These are phyloP conservation scores for Gossypium mustelinum DNA, from an alignment of 345 rosid species.

Conservation along the genomic window DNA sequence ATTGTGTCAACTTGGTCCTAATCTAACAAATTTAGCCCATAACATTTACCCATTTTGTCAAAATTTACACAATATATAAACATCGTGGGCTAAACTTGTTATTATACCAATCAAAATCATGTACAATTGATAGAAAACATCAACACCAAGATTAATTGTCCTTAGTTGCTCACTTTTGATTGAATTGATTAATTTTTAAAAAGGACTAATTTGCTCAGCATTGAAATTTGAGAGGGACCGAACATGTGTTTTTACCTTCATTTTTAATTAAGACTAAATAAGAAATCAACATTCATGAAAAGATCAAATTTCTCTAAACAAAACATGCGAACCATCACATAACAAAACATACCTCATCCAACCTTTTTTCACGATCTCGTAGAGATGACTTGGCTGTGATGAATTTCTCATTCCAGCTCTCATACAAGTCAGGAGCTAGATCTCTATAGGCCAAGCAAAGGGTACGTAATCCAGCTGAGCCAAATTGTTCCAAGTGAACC, in stretches of 20 bases:
- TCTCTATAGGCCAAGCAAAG: constrained; percentile 93
- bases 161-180: too few relatives aligned
- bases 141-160: too few relatives aligned
- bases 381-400: constrained; percentile 94
- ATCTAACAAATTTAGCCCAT: too few relatives aligned
- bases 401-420: constrained; percentile 95
- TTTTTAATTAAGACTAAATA: neutral
- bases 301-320: constrained; percentile 7
- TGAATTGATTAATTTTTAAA: too few relatives aligned
- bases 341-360: constrained; percentile 72
- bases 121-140: too few relatives aligned
- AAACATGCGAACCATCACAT: neutral
- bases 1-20: too few relatives aligned
- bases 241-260: neutral
- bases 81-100: too few relatives aligned
- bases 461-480: constrained; percentile 95
- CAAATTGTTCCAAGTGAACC: constrained; percentile 88
- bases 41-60: too few relatives aligned
- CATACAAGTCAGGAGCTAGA: constrained; percentile 68
- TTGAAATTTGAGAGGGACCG: neutral
- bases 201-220: neutral
- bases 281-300: neutral
- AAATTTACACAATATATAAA: too few relatives aligned
- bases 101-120: too few relatives aligned
- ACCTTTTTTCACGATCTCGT: constrained; percentile 91